Evolutionary conservation across 257 asterid genomes (phyloP).

Genomic region (Verbascum thapsus): DNA sequence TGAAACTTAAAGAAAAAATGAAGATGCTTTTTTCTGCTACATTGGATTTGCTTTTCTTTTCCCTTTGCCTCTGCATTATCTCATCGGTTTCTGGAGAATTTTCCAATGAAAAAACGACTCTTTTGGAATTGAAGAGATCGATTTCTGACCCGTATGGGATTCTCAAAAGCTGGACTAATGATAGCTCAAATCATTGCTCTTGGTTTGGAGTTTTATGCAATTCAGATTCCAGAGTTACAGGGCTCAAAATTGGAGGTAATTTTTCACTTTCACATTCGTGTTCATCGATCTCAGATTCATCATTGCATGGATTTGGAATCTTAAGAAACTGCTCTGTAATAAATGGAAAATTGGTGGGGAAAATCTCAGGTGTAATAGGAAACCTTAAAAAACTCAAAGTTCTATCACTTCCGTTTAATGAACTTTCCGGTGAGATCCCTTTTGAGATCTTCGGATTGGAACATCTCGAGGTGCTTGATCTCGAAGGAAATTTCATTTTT

Average conservation of each 20-base stretch:
- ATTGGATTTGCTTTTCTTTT: conserved; percentile 26
- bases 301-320: conserved; percentile 38
- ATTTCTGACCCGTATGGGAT: conserved; percentile 44
- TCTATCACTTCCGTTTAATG: conserved; percentile 49
- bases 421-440: conserved; percentile 45
- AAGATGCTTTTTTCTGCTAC: conserved; percentile 29
- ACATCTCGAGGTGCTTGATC: conserved; percentile 51
- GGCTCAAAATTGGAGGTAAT: conserved; percentile 41
- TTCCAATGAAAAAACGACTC: conserved; percentile 38
- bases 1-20: too few relatives aligned
- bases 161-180: conserved; percentile 41
- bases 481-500: conserved; percentile 40
- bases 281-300: conserved; percentile 21
- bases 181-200: conserved; percentile 35
- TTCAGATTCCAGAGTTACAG: conserved; percentile 33
- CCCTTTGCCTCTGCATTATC: conserved; percentile 30
- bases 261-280: conserved; percentile 34
- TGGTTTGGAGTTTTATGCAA: conserved; percentile 53
- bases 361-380: conserved; percentile 34
- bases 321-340: conserved; percentile 35
- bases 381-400: conserved; percentile 42
- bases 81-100: conserved; percentile 30
- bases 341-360: conserved; percentile 37
- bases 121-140: conserved; percentile 42
- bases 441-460: conserved; percentile 39